phyloP scores from a whole-genome alignment of 2,329 filamentous ascomycete species.

The Aspergillus sp. region DNA sequence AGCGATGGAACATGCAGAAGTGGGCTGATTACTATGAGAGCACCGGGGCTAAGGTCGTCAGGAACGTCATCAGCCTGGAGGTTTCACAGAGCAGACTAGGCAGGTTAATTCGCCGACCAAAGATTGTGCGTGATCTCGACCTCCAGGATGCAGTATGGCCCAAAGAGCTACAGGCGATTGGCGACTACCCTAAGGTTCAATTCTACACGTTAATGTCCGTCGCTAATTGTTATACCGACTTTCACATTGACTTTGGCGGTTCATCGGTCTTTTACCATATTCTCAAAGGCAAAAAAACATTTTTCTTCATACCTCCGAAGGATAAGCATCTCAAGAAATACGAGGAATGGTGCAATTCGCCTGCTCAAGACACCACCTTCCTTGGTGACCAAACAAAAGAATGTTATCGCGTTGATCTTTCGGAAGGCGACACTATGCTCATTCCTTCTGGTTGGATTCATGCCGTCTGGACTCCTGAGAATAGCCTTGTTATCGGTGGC shows the following conservation, averaged over 20 bases:
- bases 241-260: slow-evolving; percentile 67
- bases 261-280: slow-evolving; percentile 70
- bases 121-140: slow-evolving; percentile 60
- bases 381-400: slow-evolving; percentile 61
- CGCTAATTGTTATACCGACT: slow-evolving; percentile 66
- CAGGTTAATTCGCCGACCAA: slow-evolving; percentile 57
- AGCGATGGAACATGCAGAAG: slow-evolving; percentile 60
- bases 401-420: slow-evolving; percentile 62
- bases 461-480: slow-evolving; percentile 65
- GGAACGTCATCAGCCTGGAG: slow-evolving; percentile 66
- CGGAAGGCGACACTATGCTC: slow-evolving; percentile 64
- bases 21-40: slow-evolving; percentile 66
- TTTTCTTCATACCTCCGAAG: slow-evolving; percentile 67
- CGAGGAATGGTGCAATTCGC: slow-evolving; percentile 66
- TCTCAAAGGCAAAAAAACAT: slow-evolving; percentile 63
- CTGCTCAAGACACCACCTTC: slow-evolving; percentile 62
- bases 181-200: slow-evolving; percentile 59
- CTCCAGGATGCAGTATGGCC: slow-evolving; percentile 51
- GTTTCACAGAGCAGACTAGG: slow-evolving; percentile 62
- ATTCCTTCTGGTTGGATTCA: slow-evolving; percentile 70
- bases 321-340: slow-evolving; percentile 66
- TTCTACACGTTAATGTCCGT: slow-evolving; percentile 69
- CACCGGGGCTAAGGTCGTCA: slow-evolving; percentile 55
- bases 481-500: slow-evolving; percentile 66
- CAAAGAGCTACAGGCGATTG: slow-evolving; percentile 46